Evolutionary conservation across 306 rosid genomes (phyloP), one percentile per base, ranked within the genome.

Genomic region (Malus asiatica): DNA sequence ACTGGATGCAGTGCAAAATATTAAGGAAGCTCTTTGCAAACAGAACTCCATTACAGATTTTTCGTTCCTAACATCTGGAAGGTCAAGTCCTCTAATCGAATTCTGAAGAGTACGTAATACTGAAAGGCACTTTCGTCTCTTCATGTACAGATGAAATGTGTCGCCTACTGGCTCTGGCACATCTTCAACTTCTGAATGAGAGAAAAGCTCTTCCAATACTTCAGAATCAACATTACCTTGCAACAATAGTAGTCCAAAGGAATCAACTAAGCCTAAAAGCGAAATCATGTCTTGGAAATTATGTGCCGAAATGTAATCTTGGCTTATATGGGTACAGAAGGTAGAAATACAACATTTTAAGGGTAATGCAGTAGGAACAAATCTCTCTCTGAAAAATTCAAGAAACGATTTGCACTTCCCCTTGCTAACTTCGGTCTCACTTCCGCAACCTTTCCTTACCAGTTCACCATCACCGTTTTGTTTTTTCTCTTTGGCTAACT

Each of bases 1-100:
- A 73, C 90, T 83, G 13, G 95, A 92, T 18, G 86, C 89, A 23
- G 97, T 89, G 82, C 77, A 88, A 61, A 92, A 88, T 51, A 89
- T 71, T 69, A 92, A 72, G 8, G 86, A 88, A 58, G 96, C 89
- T 18, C 78, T 61, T 80, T 44, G 72, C 14, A 88, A 83, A 64
- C 95, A 89, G 40, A 88, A 92, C 1, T 70, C 72, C 82, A 19
- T 66, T 20, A 89, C 59, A 52, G 72, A 58, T 30, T 45, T 68
- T 48, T 44, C 2, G 23, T 33, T 30, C 78, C 7, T 2, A 35
- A 19, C 22, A 19, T 61, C 53, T 70, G 92, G 92, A 40, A 85
- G 70, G 4, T 44, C 9, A 38, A 89, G 89, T 44, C 15, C 18
- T 23, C 42, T 71, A 15, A 91, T 83, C 19, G 91, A 86, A 75